phyloP scores from a whole-genome alignment of 192 early-diverging fungal species.

The Fimicolochytrium jonesii region DNA sequence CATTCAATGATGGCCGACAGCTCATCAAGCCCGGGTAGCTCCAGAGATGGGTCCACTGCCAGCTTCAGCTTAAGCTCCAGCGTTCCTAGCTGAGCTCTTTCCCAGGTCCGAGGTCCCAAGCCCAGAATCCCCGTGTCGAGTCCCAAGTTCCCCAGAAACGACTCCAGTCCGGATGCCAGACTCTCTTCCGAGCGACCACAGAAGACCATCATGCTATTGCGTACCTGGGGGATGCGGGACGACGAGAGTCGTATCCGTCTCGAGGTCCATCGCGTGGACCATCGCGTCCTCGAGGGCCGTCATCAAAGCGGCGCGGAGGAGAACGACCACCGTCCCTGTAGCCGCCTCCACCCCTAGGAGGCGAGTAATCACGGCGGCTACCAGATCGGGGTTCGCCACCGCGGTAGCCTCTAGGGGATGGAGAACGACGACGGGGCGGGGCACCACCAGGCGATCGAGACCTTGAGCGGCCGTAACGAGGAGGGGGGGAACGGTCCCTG shows the following conservation, averaged over 20 bases:
- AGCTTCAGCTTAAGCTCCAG: too few relatives aligned
- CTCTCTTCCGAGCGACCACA: too few relatives aligned
- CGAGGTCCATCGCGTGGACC: conserved; percentile 10
- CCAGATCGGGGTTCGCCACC: conserved; percentile 2
- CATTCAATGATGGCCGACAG: too few relatives aligned
- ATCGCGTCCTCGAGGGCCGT: not conserved
- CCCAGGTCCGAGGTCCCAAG: too few relatives aligned
- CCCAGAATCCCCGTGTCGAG: too few relatives aligned
- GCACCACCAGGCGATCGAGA: not conserved
- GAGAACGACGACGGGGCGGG: conserved; percentile 15
- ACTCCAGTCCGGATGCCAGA: too few relatives aligned
- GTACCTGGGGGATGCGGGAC: conserved; percentile 9
- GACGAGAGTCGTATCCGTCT: not conserved
- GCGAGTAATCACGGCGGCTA: not conserved
- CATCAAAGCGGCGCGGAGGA: conserved; percentile 15
- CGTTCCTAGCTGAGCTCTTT: too few relatives aligned
- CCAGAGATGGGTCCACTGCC: too few relatives aligned
- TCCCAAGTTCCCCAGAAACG: too few relatives aligned
- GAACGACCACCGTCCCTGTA: conserved; percentile 12
- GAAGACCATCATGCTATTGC: not conserved
- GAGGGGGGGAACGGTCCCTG: not conserved
- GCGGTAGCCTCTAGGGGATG: conserved; percentile 21
- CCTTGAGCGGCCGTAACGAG: conserved; percentile 10
- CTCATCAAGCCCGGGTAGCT: too few relatives aligned
- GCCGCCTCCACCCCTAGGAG: conserved; percentile 3